Evolutionary conservation across 2,329 filamentous ascomycete species (phyloP).

Genomic region (Rhynchosporium graminicola): DNA sequence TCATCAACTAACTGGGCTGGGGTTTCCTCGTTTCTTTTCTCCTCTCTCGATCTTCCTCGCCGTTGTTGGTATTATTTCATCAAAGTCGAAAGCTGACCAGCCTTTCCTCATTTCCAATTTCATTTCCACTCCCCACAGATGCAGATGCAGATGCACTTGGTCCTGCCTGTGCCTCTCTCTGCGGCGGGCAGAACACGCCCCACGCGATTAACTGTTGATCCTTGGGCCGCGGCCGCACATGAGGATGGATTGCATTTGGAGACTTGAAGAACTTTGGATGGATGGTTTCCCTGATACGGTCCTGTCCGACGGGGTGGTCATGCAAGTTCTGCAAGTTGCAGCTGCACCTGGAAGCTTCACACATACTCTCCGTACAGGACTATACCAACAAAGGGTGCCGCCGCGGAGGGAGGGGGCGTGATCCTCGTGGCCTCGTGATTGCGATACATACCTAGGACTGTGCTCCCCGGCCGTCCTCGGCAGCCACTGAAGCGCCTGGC

Average conservation of each 20-base stretch:
- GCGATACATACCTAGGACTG: conserved; percentile 15
- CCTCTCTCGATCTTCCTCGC: conserved; percentile 6
- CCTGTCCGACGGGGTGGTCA: conserved; percentile 5
- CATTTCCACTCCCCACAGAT: too few relatives aligned
- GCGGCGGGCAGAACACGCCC: conserved; percentile 16
- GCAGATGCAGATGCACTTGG: conserved; percentile 7
- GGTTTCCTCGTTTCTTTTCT: conserved; percentile 14
- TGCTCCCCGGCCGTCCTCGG: conserved; percentile 20
- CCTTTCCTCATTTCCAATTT: conserved; percentile 1
- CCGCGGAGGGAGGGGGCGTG: conserved; percentile 28
- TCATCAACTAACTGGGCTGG: background rate
- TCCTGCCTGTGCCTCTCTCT: conserved; percentile 21
- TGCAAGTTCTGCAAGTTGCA: conserved; percentile 25
- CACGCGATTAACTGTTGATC: conserved; percentile 19
- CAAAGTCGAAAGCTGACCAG: background rate
- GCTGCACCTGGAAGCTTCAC: conserved; percentile 18
- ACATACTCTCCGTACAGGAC: background rate
- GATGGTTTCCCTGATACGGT: conserved; percentile 5
- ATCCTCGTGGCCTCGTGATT: conserved; percentile 34
- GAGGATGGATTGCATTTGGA: background rate
- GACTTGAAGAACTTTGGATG: conserved; percentile 7
- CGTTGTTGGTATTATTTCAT: background rate
- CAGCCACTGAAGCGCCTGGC: conserved; percentile 24
- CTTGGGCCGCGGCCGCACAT: conserved; percentile 2
- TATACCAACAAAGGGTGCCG: conserved; percentile 18